These are phyloP conservation scores for Phytophthora boehmeriae DNA, from an alignment of 352 stramenopile genomes.

Conservation along the genomic window DNA sequence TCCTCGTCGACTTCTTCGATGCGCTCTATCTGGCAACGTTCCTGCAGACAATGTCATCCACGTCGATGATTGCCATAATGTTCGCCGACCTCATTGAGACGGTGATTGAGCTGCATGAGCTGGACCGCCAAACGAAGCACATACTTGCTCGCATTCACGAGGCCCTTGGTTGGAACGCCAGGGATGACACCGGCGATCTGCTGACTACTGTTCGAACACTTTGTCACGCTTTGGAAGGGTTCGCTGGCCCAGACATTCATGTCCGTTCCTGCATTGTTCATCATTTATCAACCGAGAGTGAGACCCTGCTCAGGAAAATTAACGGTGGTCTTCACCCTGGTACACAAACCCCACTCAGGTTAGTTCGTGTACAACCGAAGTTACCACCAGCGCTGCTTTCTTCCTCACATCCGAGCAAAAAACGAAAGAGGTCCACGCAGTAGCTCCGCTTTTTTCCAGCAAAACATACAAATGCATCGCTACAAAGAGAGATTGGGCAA, in stretches of 20 bases:
- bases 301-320: background rate
- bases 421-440: too few species aligned
- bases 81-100: conserved; percentile 7
- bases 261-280: conserved; percentile 18
- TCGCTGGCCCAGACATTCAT: background rate
- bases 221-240: background rate
- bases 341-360: background rate
- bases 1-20: conserved; percentile 22
- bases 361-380: background rate
- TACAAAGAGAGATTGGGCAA: too few species aligned
- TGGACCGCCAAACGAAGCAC: conserved; percentile 5
- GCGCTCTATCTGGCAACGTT: conserved; percentile 14
- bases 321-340: background rate
- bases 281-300: conserved; percentile 4
- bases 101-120: conserved; percentile 10
- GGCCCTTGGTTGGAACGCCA: background rate
- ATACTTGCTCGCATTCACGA: conserved; percentile 5
- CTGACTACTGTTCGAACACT: background rate
- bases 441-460: too few species aligned
- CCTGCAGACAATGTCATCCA: background rate
- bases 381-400: background rate
- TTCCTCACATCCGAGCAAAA: too few species aligned
- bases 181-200: background rate
- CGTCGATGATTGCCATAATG: conserved; percentile 2
- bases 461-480: too few species aligned